Evolutionary conservation across 2,329 filamentous ascomycete genomes (phyloP), one percentile per base, ranked within the genome.

Genomic region (Dactylellina leptospora): DNA sequence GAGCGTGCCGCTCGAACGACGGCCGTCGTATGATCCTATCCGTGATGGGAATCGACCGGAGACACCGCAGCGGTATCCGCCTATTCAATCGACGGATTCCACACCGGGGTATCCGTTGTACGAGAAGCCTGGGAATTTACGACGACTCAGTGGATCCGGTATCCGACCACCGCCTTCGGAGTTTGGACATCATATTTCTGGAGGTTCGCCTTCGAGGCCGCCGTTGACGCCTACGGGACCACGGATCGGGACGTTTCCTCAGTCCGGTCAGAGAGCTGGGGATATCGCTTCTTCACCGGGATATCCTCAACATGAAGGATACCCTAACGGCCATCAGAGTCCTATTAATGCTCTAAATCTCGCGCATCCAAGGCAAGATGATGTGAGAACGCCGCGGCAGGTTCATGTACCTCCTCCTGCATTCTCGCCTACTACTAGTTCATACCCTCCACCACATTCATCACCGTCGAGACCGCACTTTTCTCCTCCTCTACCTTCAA

Each of bases 391-490:
- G 1, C 64, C 64, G 10, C 40, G 64, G 9, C 64, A 60, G 18
- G 38, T 16, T 11, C 63, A 48, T 47, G 18, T 62, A 8, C 64
- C 36, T 1, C 64, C 36, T 1, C 55, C 64, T 25, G 50, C 58
- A 11, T 71, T 63, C 58, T 71, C 66, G 22, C 66, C 66, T 20
- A 71, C 66, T 13, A 58, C 66, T 9, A 27, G 58, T 58, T 63
- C 58, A 23, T 63, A 58, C 30, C 58, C 58, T 47, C 66, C n/a
- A 25, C 51, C 66, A 10, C 66, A 63, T 22, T 47, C 51, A 1
- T 71, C 66, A 1, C 66, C 66, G 3, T 48, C 66, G 1, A 13
- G 66, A n/a, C 44, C 51, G 40, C 58, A 62, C 36, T 71, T 36
- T 23, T 6, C 11, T n/a, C 66, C 63, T 23, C 50, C 56, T 8